Conservation (phyloP, 768 basidiomycete species). For the Agrocybe praecox region DNA sequence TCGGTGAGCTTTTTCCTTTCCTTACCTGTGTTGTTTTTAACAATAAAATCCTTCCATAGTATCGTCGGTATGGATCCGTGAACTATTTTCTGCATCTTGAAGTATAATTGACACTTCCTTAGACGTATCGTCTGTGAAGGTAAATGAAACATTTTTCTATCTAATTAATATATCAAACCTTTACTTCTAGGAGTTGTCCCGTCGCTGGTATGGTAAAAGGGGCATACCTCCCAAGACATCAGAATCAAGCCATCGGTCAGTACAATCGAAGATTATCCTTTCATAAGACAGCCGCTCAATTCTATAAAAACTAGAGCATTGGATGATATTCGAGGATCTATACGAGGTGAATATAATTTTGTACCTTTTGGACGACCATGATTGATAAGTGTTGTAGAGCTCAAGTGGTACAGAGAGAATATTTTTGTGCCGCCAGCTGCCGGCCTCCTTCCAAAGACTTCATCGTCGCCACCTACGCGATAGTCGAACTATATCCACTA, state of each 20-base stretch:
- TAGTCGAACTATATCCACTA: neutral
- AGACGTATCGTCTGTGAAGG: slow-evolving; percentile 90
- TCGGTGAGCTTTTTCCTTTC: slow-evolving; percentile 43
- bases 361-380: neutral
- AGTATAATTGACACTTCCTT: neutral
- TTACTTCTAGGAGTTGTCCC: slow-evolving; percentile 60
- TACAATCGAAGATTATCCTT: neutral
- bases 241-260: slow-evolving; percentile 61
- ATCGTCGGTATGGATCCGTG: slow-evolving; percentile 62
- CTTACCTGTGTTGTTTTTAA: neutral
- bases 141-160: slow-evolving; percentile 19
- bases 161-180: neutral
- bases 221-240: slow-evolving; percentile 29
- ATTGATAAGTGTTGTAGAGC: slow-evolving; percentile 46
- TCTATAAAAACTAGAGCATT: slow-evolving; percentile 56
- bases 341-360: slow-evolving; percentile 50
- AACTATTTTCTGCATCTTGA: neutral
- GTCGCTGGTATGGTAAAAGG: slow-evolving; percentile 66
- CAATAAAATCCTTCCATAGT: slow-evolving; percentile 37
- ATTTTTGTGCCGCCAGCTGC: slow-evolving; percentile 51
- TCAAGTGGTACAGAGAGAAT: slow-evolving; percentile 77
- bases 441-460: neutral
- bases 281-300: neutral
- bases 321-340: slow-evolving; percentile 80
- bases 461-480: slow-evolving; percentile 1